These are phyloP conservation scores for Micractinium conductrix DNA, from an alignment of 139 green algal genomes.

Conservation along the genomic window DNA sequence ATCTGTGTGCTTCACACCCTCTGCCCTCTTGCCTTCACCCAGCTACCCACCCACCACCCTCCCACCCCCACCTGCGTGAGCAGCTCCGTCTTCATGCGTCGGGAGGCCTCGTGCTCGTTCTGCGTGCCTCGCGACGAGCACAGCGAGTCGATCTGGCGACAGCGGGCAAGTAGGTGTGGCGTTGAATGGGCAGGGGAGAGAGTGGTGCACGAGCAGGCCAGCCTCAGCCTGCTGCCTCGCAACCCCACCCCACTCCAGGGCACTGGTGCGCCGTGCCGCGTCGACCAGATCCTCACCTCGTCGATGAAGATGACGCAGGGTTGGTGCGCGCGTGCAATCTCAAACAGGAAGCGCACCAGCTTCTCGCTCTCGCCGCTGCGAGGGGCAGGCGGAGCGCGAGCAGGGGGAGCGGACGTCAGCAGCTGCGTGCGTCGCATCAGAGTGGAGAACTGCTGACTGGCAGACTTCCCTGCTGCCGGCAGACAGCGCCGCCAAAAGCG, in stretches of 20 bases:
- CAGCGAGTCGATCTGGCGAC: slow-evolving; percentile 97
- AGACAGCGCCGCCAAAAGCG: too few relatives aligned
- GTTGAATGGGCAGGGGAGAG: too few relatives aligned
- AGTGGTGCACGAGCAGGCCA: too few relatives aligned
- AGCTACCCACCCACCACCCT: neutral
- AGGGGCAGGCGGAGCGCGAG: neutral
- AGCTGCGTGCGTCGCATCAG: too few relatives aligned
- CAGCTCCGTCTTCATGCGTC: slow-evolving; percentile 94
- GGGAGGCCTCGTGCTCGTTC: slow-evolving; percentile 90
- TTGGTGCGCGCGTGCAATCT: slow-evolving; percentile 86
- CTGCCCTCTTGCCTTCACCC: too few relatives aligned
- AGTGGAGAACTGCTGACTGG: neutral
- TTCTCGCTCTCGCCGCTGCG: slow-evolving; percentile 51
- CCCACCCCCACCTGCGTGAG: slow-evolving; percentile 79
- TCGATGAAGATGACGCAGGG: slow-evolving; percentile 98
- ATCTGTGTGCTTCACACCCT: too few relatives aligned
- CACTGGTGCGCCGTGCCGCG: too few relatives aligned
- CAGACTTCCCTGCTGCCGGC: neutral
- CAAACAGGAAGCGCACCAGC: slow-evolving; percentile 90
- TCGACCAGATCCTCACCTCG: too few relatives aligned
- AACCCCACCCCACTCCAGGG: too few relatives aligned
- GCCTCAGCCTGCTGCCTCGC: too few relatives aligned
- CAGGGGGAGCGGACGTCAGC: too few relatives aligned
- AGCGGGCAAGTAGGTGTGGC: too few relatives aligned
- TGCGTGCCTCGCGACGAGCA: slow-evolving; percentile 64